phyloP scores from a whole-genome alignment of 441 rosid species.

The Aleurites moluccanus region DNA sequence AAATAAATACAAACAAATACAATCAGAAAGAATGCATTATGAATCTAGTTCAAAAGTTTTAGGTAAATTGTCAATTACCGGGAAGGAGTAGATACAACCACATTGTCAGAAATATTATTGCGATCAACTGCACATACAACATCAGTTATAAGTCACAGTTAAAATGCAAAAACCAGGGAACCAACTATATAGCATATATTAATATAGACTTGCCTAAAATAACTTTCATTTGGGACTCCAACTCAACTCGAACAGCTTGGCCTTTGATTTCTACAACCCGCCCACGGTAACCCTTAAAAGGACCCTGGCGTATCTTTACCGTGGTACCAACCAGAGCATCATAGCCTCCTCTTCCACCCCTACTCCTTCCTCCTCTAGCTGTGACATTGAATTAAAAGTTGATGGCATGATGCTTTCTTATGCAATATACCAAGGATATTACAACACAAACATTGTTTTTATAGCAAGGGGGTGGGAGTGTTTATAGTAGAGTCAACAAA shows the following conservation, averaged over 20 bases:
- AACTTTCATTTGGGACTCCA: slow-evolving; percentile 92
- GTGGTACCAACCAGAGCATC: slow-evolving; percentile 81
- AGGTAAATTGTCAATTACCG: slow-evolving; percentile 46
- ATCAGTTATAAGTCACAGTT: slow-evolving; percentile 22
- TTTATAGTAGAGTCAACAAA: not conserved
- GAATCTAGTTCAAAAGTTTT: not conserved
- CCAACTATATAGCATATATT: slow-evolving; percentile 6
- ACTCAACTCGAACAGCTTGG: slow-evolving; percentile 75
- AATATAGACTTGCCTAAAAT: slow-evolving; percentile 68
- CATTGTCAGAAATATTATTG: slow-evolving; percentile 73
- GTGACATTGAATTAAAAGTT: slow-evolving; percentile 25
- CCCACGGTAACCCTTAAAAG: slow-evolving; percentile 89
- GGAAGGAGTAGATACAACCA: slow-evolving; percentile 61
- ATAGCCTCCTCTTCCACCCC: slow-evolving; percentile 90
- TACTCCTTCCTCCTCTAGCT: slow-evolving; percentile 86
- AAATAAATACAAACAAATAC: slow-evolving; percentile 16
- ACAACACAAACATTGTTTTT: not conserved
- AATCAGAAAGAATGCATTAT: slow-evolving; percentile 5
- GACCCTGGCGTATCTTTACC: slow-evolving; percentile 82
- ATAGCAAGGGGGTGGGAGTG: not conserved
- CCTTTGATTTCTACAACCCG: slow-evolving; percentile 92
- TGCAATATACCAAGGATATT: slow-evolving; percentile 5
- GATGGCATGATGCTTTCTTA: not conserved
- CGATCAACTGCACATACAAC: slow-evolving; percentile 72
- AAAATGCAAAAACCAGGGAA: slow-evolving; percentile 17